Conservation (phyloP, 352 stramenopile genomes). For the Phytophthora colocasiae region DNA sequence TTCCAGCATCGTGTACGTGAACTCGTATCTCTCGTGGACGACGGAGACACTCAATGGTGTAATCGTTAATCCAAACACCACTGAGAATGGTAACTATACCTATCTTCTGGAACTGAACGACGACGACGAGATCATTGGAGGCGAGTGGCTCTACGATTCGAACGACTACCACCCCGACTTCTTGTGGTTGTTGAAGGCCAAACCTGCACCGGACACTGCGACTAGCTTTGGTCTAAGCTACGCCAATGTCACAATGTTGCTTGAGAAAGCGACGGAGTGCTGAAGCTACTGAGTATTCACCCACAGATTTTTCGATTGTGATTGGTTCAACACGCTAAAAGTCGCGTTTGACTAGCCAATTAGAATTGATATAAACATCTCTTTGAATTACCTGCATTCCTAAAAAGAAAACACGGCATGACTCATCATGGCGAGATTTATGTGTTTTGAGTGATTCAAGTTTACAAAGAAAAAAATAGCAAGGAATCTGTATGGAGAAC, state of each 20-base stretch:
- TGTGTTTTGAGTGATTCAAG: no score
- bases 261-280: conserved; percentile 15
- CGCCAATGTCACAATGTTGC: conserved; percentile 21
- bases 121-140: conserved; percentile 32
- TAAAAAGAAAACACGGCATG: background rate
- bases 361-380: no score
- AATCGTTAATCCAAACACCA: background rate
- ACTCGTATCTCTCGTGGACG: background rate
- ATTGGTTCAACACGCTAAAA: no score
- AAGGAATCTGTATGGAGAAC: no score
- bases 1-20: background rate
- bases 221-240: conserved; percentile 35
- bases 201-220: conserved; percentile 20
- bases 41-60: background rate
- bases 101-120: conserved; percentile 37
- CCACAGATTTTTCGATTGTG: no score
- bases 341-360: no score
- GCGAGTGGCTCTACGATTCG: conserved; percentile 35
- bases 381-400: no score
- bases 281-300: no score
- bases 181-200: conserved; percentile 24
- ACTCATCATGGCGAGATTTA: no score
- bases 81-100: background rate
- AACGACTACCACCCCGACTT: conserved; percentile 39
- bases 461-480: no score